Conservation (phyloP, 371 early-diverging fungal genomes). For the Mortierella sp. region DNA sequence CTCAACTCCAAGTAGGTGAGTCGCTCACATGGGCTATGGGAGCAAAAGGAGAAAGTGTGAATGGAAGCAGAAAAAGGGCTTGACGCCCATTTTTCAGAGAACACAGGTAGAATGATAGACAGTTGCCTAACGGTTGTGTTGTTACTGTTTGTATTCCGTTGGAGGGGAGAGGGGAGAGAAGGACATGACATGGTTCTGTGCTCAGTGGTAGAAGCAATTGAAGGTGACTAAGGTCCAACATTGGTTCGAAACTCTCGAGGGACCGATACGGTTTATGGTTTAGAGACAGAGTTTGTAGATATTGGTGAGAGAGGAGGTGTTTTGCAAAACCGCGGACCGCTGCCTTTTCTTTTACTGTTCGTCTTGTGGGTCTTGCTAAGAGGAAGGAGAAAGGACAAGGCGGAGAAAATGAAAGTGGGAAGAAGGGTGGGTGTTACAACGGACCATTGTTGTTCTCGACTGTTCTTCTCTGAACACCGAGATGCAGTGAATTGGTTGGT, state of each 20-base stretch:
- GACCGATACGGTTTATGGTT: neutral
- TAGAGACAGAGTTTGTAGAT: neutral
- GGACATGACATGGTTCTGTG: neutral
- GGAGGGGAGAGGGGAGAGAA: neutral
- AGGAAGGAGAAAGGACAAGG: neutral
- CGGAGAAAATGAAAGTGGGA: neutral
- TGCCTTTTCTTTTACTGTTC: neutral
- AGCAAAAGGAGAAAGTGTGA: too few relatives aligned
- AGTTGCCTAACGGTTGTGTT: neutral
- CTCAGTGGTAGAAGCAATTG: slow-evolving; percentile 9
- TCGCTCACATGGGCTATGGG: slow-evolving; percentile 2
- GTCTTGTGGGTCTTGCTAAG: neutral
- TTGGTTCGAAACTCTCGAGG: neutral
- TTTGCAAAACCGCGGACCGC: neutral
- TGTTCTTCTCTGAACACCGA: neutral
- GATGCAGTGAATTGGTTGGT: neutral
- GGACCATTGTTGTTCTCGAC: slow-evolving; percentile 1
- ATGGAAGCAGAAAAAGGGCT: neutral
- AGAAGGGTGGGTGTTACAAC: neutral
- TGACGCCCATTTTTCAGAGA: neutral
- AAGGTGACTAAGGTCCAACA: neutral
- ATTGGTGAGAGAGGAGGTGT: neutral
- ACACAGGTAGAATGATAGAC: neutral
- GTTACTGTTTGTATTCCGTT: neutral
- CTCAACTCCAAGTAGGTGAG: too few relatives aligned